Conservation (phyloP, 768 basidiomycete species). For the Mycena indigotica region DNA sequence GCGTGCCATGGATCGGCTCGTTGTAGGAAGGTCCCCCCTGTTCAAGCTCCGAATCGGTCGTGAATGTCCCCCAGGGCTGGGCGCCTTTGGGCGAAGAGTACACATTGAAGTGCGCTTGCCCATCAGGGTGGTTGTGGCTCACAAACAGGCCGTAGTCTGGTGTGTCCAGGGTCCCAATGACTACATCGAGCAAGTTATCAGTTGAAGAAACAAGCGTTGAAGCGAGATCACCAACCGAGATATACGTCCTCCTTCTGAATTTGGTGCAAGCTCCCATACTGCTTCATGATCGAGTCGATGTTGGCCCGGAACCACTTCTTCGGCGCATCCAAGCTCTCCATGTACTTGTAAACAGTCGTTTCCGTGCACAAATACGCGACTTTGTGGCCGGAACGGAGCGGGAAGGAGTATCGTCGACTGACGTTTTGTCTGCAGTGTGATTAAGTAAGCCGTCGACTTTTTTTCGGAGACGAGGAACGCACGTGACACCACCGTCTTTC, state of each 20-base stretch:
- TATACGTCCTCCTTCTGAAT: conserved; percentile 64
- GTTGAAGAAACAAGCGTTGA: too few relatives aligned
- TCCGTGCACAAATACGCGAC: conserved; percentile 70
- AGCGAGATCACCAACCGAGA: conserved; percentile 39
- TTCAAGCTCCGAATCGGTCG: conserved; percentile 40
- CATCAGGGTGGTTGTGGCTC: conserved; percentile 58
- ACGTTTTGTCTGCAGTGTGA: conserved; percentile 41
- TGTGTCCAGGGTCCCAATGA: conserved; percentile 72
- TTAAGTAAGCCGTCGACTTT: too few relatives aligned
- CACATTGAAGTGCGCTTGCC: conserved; percentile 58
- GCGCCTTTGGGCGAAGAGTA: conserved; percentile 44
- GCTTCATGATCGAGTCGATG: conserved; percentile 60
- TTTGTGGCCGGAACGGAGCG: conserved; percentile 65
- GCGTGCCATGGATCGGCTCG: conserved; percentile 27
- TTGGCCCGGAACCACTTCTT: conserved; percentile 77
- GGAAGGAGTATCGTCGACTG: conserved; percentile 57
- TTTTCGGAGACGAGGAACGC: conserved; percentile 26
- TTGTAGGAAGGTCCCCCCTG: conserved; percentile 39
- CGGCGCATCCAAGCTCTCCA: conserved; percentile 62
- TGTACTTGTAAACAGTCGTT: conserved; percentile 66
- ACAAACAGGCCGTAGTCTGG: conserved; percentile 77
- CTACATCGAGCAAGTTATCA: conserved; percentile 26
- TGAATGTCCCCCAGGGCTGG: conserved; percentile 61
- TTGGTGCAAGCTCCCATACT: conserved; percentile 50
- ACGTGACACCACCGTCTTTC: conserved; percentile 41